Evolutionary conservation across 2,329 filamentous ascomycete genomes (phyloP).

Genomic region (Cryphonectria radicalis): DNA sequence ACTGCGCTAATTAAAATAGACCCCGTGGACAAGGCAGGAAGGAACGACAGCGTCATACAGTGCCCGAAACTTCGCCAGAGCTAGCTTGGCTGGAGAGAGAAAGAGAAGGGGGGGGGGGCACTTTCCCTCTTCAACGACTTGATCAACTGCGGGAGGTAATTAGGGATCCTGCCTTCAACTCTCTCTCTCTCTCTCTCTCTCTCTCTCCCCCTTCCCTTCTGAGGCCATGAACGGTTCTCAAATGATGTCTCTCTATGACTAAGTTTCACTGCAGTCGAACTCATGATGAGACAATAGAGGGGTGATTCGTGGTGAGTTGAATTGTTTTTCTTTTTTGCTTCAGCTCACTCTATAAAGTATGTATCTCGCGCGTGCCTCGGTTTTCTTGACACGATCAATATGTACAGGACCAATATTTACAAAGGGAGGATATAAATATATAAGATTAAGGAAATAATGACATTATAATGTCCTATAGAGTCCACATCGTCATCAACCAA

Average conservation of each 20-base stretch:
- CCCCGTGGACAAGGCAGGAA: no score
- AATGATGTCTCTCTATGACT: neutral
- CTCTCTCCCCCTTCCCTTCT: no score
- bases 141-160: neutral
- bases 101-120: no score
- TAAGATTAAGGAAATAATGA: slow-evolving; percentile 6
- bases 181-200: no score
- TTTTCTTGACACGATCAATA: neutral
- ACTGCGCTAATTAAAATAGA: no score
- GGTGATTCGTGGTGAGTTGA: neutral
- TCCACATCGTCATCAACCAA: slow-evolving; percentile 5
- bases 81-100: no score
- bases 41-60: no score
- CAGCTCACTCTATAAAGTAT: neutral
- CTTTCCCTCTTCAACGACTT: no score
- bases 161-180: no score
- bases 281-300: neutral
- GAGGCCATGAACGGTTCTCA: no score
- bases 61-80: no score
- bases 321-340: neutral
- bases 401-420: neutral
- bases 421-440: neutral
- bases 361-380: neutral
- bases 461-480: slow-evolving; percentile 9
- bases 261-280: neutral